These are phyloP conservation scores for Rhizopus sp. DNA, from an alignment of 371 early-diverging fungal species.

Conservation along the genomic window DNA sequence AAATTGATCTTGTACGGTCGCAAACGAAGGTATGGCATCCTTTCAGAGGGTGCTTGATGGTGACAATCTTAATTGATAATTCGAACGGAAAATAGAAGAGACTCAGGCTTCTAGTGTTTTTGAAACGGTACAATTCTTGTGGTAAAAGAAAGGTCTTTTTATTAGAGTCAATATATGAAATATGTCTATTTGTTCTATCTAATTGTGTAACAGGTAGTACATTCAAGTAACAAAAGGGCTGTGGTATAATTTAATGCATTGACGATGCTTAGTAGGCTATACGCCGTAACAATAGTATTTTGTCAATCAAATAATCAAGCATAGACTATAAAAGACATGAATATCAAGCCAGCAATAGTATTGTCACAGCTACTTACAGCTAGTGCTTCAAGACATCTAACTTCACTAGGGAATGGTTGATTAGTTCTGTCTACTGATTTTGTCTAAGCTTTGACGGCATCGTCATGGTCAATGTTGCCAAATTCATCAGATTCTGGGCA, in stretches of 20 bases:
- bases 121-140: too few species aligned
- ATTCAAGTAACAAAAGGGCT: too few species aligned
- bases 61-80: too few species aligned
- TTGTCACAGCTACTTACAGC: slow-evolving; percentile 35
- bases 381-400: slow-evolving; percentile 78
- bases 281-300: slow-evolving; percentile 40
- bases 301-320: slow-evolving; percentile 77
- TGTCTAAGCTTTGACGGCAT: slow-evolving; percentile 81
- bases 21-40: slow-evolving; percentile 82
- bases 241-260: too few species aligned
- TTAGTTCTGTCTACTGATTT: slow-evolving; percentile 86
- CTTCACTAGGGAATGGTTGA: slow-evolving; percentile 83
- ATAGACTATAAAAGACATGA: slow-evolving; percentile 48
- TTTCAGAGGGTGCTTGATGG: slow-evolving; percentile 49
- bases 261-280: too few species aligned
- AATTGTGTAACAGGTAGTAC: too few species aligned
- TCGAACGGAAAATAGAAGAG: too few species aligned
- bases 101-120: too few species aligned
- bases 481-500: slow-evolving; percentile 79
- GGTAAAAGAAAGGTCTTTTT: too few species aligned
- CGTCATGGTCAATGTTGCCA: slow-evolving; percentile 56
- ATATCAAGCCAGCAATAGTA: neutral
- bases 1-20: slow-evolving; percentile 84
- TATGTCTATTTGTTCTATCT: too few species aligned
- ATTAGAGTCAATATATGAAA: too few species aligned